Evolutionary conservation across 2,329 filamentous ascomycete species (phyloP).

Genomic region (Trichoderma brevicompactum): DNA sequence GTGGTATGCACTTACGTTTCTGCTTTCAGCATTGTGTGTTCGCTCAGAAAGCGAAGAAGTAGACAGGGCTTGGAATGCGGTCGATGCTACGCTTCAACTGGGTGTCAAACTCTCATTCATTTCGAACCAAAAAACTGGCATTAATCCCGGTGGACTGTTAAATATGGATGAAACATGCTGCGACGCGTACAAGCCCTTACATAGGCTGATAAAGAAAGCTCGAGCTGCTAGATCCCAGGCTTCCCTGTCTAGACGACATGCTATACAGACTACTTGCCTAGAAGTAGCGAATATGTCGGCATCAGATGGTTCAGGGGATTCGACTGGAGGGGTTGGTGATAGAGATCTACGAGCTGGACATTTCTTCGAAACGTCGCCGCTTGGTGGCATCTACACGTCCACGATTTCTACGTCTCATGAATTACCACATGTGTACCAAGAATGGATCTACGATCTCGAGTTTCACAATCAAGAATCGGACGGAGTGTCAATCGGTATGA

Average conservation of each 20-base stretch:
- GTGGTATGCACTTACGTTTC: constrained; percentile 5
- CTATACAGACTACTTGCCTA: not conserved
- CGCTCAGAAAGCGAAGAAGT: constrained; percentile 1
- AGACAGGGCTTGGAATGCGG: not conserved
- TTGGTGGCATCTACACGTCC: not conserved
- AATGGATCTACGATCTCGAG: not conserved
- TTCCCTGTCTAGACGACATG: no score
- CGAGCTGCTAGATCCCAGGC: not conserved
- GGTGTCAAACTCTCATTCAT: not conserved
- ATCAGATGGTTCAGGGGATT: not conserved
- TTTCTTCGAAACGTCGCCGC: not conserved
- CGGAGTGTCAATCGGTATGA: not conserved
- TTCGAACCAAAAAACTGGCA: not conserved
- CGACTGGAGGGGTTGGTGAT: no score
- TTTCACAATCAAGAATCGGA: not conserved
- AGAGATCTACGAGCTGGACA: not conserved
- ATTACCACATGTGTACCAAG: not conserved
- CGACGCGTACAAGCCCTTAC: constrained; percentile 2
- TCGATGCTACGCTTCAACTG: constrained; percentile 1
- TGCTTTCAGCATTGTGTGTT: constrained; percentile 6
- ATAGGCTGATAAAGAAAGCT: not conserved
- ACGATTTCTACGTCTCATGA: not conserved
- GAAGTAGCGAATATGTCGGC: not conserved
- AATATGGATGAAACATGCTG: not conserved
- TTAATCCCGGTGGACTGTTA: not conserved